A percentile compares a stretch with the other conserved stretches of the same genome.
Evolutionary conservation across 345 rosid species (phyloP).

Genomic region (Trapa bicornis): DNA sequence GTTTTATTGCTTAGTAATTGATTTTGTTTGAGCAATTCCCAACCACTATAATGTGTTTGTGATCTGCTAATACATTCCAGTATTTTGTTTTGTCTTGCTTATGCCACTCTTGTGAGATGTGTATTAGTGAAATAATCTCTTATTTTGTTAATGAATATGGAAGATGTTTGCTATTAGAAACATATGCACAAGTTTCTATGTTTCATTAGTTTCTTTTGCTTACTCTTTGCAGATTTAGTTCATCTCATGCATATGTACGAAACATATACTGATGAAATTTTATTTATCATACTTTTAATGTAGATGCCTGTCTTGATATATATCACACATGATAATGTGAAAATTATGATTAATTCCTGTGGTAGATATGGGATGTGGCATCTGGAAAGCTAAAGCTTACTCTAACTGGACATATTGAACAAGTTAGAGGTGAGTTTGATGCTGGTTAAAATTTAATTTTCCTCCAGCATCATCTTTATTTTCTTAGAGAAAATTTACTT

Average conservation of each 20-base stretch:
- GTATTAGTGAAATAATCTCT: neutral
- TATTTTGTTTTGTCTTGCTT: neutral
- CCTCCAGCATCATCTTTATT: conserved; percentile 2
- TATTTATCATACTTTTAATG: neutral
- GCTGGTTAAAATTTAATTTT: conserved; percentile 2
- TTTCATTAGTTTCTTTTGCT: neutral
- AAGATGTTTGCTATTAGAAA: neutral
- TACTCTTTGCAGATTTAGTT: neutral
- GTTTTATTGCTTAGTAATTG: neutral
- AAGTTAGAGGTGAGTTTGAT: conserved; percentile 61
- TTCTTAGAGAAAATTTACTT: neutral
- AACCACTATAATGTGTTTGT: neutral
- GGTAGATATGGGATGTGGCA: conserved; percentile 94
- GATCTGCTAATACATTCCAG: neutral
- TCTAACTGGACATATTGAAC: conserved; percentile 93
- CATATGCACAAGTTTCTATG: neutral
- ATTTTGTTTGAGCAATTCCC: neutral
- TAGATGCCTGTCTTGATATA: neutral
- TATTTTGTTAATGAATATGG: neutral
- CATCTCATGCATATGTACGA: neutral
- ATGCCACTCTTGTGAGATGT: neutral
- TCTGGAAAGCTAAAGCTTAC: conserved; percentile 87
- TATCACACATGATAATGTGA: neutral
- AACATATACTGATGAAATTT: neutral
- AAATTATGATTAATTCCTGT: conserved; percentile 9